Evolutionary conservation across 2,329 filamentous ascomycete genomes (phyloP), one percentile per base, ranked within the genome.

Genomic region (Trichoderma asperellum): DNA sequence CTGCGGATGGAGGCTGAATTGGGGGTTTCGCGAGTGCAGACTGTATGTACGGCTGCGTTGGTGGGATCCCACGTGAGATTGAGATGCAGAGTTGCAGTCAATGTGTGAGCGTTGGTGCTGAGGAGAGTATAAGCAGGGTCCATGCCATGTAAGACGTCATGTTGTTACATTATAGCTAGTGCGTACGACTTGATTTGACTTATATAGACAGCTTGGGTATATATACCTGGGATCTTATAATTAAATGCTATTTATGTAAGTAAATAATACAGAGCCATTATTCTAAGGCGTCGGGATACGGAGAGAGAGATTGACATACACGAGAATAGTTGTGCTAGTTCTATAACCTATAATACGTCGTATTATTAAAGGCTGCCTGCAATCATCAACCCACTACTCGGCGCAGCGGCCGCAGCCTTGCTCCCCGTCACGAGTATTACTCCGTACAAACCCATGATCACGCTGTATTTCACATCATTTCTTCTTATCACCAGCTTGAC

Each of bases 381-480:
- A 21, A 21, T 1, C n/a, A 24, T 49, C 47, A 24, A n/a, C 5
- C 47, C 47, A 49, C 43, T 21, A 5, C 47, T 49, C 37, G 40
- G 47, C 11, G 5, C n/a, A 47, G 60, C 16, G 14, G 40, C 29
- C 35, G 61, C 61, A 64, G 61, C 61, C 61, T 64, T 3, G 27
- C 43, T 37, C 10, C 12, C 43, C 5, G 47, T 40, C 21, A 18
- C 47, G 18, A 43, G 37, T 29, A 29, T 56, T 24, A 32, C 52
- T 40, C 1, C 2, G n/a, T 52, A 37, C 12, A 16, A 55, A 32
- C 10, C 29, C 18, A 18, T 56, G 34, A 64, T 34, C 7, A 7
- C 49, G 24, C 10, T 18, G 49, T 35, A 32, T 2, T 29, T 43
- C 5, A 35, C 24, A 64, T 56, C 61, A 56, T 64, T 6, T 63